Evolutionary conservation across 805 yeast genomes (phyloP).

Genomic region (Barnettozyma salicaria): DNA sequence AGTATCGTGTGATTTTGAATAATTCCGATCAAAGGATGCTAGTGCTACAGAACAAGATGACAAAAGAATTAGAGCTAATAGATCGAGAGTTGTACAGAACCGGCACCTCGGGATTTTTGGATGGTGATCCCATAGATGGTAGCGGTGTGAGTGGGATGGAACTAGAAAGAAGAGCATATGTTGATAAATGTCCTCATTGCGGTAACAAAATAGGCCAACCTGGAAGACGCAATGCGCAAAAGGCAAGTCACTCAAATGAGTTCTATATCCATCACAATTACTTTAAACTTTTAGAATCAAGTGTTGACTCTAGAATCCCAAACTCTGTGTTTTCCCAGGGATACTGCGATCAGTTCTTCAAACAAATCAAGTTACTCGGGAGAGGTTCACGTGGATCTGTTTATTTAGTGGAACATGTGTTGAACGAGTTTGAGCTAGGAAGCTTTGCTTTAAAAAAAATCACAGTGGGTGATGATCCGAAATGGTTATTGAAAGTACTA

Average conservation of each 20-base stretch:
- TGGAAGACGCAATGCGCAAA: neutral
- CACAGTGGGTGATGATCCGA: constrained; percentile 70
- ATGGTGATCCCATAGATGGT: neutral
- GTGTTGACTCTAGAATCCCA: constrained; percentile 32
- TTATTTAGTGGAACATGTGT: constrained; percentile 73
- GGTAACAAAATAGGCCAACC: constrained; percentile 1
- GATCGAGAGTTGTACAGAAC: neutral
- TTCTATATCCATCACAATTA: constrained; percentile 15
- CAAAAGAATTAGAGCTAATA: constrained; percentile 9
- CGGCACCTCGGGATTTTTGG: too few species aligned
- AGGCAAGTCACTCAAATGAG: neutral
- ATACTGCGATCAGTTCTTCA: constrained; percentile 69
- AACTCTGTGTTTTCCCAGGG: constrained; percentile 70
- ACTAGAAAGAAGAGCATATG: neutral
- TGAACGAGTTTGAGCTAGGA: constrained; percentile 68
- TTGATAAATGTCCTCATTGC: constrained; percentile 10
- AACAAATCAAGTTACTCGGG: constrained; percentile 55
- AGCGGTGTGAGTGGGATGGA: neutral
- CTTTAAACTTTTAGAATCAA: constrained; percentile 20
- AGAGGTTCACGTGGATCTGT: constrained; percentile 85
- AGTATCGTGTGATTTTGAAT: constrained; percentile 4
- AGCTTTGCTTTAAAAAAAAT: constrained; percentile 80
- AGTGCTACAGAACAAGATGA: constrained; percentile 10
- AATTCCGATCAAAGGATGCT: constrained; percentile 2
- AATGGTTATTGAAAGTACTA: constrained; percentile 63